Evolutionary conservation across 1,139 yeast genomes (phyloP), one percentile per base, ranked within the genome.

Genomic region (Citeromyces siamensis): DNA sequence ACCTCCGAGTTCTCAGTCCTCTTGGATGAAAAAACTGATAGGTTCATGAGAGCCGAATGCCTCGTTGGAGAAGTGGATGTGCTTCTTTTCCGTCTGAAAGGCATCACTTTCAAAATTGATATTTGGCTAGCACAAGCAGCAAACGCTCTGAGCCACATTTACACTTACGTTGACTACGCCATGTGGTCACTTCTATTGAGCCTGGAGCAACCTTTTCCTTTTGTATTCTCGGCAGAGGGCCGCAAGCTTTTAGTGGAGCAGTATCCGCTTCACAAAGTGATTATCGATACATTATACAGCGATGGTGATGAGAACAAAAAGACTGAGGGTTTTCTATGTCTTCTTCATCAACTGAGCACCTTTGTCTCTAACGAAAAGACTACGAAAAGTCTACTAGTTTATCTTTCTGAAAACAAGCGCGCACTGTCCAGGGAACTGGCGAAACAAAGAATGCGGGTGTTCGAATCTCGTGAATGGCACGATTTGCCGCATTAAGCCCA

Each of bases 281-380:
- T 26, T 10, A 6, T 26, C 6, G 31, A 26, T n/a, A 26, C 31
- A 3, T 3, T 26, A 9, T 26, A 26, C 31, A 26, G 5, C 6
- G 31, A 17, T 12, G 17, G 6, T 4, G 17, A 26, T 9, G 31
- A 26, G 6, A 26, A 13, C 17, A 26, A 12, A 12, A 14, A 17
- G 16, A 12, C 31, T 13, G 31, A 26, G 17, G 6, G 12, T 14
- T 26, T 26, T 26, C 16, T 26, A 10, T 26, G 31, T 26, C 31
- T 26, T 6, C 16, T 26, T 14, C 8, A 26, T 9, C 31, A 26
- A 17, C 31, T 26, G 31, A 26, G 31, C 31, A 26, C 31, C 16
- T 26, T 26, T 12, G 31, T 26, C 5, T 6, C 31, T 9, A 26
- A 26, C 16, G 31, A 26, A 26, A 26, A 26, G 31, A 26, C 17